Evolutionary conservation across 805 yeast species (phyloP).

Genomic region (Wickerhamomyces queroliae): DNA sequence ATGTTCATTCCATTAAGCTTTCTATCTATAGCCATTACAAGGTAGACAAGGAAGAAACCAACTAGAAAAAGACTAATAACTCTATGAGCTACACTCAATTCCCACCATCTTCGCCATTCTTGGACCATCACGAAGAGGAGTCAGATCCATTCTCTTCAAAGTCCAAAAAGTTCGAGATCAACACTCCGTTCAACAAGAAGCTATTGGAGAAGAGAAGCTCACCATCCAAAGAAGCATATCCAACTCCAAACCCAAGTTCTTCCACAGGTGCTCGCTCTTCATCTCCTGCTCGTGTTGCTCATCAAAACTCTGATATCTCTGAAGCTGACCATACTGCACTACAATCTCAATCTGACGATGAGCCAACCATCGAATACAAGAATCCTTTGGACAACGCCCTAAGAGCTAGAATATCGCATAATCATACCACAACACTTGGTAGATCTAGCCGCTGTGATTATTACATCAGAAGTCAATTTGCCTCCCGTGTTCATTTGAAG

Average conservation of each 20-base stretch:
- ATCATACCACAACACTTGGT: conserved; percentile 27
- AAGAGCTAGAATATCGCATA: conserved; percentile 14
- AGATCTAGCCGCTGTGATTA: conserved; percentile 58
- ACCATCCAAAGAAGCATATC: conserved; percentile 35
- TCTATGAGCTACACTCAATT: conserved; percentile 16
- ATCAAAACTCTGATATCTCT: neutral
- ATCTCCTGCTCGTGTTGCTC: conserved; percentile 23
- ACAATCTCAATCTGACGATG: neutral
- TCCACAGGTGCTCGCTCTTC: conserved; percentile 36
- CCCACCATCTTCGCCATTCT: conserved; percentile 35
- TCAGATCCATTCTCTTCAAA: conserved; percentile 10
- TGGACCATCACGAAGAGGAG: conserved; percentile 14
- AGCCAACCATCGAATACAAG: conserved; percentile 1
- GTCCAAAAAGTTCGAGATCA: conserved; percentile 15
- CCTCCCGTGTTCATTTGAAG: conserved; percentile 63
- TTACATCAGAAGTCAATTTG: conserved; percentile 42
- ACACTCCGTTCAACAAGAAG: conserved; percentile 15
- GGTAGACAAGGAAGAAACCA: neutral
- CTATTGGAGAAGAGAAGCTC: neutral
- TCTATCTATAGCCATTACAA: neutral
- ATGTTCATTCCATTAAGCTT: neutral
- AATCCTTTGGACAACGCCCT: conserved; percentile 7
- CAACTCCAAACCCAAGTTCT: conserved; percentile 73
- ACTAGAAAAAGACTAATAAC: neutral
- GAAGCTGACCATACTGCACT: too few species aligned